phyloP scores from a whole-genome alignment of 2,329 filamentous ascomycete species.

The Ascocoryne sarcoides region DNA sequence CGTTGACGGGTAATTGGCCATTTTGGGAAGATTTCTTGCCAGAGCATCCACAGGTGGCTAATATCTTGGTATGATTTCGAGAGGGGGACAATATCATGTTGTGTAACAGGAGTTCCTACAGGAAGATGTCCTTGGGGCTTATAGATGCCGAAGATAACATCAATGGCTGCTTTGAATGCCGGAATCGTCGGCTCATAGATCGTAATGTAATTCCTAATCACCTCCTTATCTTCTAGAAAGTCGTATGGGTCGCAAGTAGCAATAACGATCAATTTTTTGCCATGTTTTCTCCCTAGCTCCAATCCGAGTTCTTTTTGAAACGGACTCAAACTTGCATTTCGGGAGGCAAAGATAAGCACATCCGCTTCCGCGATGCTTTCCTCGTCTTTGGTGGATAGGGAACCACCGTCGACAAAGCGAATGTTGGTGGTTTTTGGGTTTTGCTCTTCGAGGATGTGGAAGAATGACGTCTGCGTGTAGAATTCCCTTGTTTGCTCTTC shows the following conservation, averaged over 20 bases:
- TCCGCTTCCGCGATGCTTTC: conserved; percentile 29
- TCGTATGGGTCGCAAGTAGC: conserved; percentile 37
- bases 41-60: conserved; percentile 26
- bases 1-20: conserved; percentile 28
- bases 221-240: conserved; percentile 30
- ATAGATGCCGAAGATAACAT: conserved; percentile 31
- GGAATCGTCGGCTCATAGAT: conserved; percentile 37
- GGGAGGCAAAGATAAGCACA: conserved; percentile 32
- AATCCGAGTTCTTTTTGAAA: conserved; percentile 31
- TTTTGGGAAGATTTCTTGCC: conserved; percentile 30
- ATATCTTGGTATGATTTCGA: conserved; percentile 22
- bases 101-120: conserved; percentile 21
- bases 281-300: conserved; percentile 24
- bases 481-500: conserved; percentile 28
- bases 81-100: conserved; percentile 15
- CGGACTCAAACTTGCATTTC: conserved; percentile 32
- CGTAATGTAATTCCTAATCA: conserved; percentile 34
- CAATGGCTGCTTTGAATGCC: conserved; percentile 32
- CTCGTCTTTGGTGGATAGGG: conserved; percentile 28
- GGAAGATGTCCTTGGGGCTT: conserved; percentile 30
- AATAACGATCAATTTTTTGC: conserved; percentile 30
- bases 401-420: conserved; percentile 25
- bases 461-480: conserved; percentile 28
- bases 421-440: conserved; percentile 27
- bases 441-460: conserved; percentile 27